Base-by-base conservation (phyloP, 805 yeast species). In the Kodamaea restingae region DNA sequence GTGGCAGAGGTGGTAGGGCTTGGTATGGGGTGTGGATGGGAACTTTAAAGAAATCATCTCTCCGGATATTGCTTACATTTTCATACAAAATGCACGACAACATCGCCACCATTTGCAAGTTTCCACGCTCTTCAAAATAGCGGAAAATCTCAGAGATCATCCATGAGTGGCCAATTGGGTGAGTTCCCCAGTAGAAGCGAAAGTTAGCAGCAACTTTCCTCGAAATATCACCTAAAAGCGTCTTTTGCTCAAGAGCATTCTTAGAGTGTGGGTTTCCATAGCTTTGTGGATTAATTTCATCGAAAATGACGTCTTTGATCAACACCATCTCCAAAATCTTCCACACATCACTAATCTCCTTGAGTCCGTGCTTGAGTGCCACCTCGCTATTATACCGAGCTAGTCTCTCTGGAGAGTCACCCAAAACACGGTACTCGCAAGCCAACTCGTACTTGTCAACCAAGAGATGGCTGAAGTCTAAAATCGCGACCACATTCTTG, bases 31-130 rank as follows among this genome's bases (percentile, higher is more conserved):
- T 67, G 48, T 72, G 71, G 38, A 74, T 59, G 1, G 80, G 76
- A 8, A 72, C 54, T 36, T 59, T 60, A 38, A 56, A 51, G 18
- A 50, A 51, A 14, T 45, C 45, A 37, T 52, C 51, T 12, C 43
- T 48, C 14, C 39, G 42, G 10, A 51, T 18, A 35, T 54, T 57
- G 18, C 35, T 39, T 10, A 50, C 32, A 48, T 70, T 73, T 51
- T 70, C 84, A 51, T 66, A 70, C 41, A 85, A 60, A 4, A 87
- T 70, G 60, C 95, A 86, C 3, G 91, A 76, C 47, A 88, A 60
- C 88, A 86, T 84, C 1, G 95, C 96, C 17, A 90, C 64, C 95
- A 91, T 87, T 57, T 91, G 97, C 18, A 87, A 61, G 51, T 91
- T 83, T 1, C 81, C 78, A 30, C 68, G 53, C 24, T 51, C 61